Conservation (phyloP, 148 eudicot species). For the Vaccinium vitisidaea region DNA sequence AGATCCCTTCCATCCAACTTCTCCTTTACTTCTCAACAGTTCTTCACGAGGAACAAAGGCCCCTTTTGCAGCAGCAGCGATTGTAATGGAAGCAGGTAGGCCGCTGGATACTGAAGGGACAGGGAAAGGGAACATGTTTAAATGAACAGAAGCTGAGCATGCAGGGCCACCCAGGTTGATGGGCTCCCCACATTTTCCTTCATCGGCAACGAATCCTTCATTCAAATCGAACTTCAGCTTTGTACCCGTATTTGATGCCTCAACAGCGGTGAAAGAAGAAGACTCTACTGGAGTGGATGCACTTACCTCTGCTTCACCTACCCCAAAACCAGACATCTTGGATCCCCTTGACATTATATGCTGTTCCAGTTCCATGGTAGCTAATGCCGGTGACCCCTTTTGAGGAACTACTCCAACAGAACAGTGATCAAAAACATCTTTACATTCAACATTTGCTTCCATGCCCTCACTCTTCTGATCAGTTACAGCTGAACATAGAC, state of each 20-base stretch:
- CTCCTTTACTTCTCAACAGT: conserved; percentile 56
- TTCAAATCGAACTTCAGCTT: conserved; percentile 68
- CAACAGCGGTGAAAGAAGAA: conserved; percentile 25
- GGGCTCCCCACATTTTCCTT: conserved; percentile 55
- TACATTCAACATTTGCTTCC: conserved; percentile 24
- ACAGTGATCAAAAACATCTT: conserved; percentile 16
- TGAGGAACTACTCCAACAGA: conserved; percentile 9
- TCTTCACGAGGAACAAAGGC: conserved; percentile 72
- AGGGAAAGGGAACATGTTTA: conserved; percentile 35
- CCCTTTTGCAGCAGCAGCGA: conserved; percentile 76
- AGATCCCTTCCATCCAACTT: conserved; percentile 87
- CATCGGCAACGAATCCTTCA: conserved; percentile 61
- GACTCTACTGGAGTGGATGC: conserved; percentile 22
- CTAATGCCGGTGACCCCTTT: conserved; percentile 14
- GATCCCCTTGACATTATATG: conserved; percentile 25
- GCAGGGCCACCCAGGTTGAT: conserved; percentile 20
- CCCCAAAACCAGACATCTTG: conserved; percentile 28
- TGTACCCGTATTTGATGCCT: conserved; percentile 32
- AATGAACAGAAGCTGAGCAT: conserved; percentile 25
- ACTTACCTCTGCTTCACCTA: conserved; percentile 21
- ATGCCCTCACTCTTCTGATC: conserved; percentile 21
- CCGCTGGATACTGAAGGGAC: conserved; percentile 27
- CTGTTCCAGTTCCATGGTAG: conserved; percentile 18
- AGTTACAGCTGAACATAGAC: conserved; percentile 13
- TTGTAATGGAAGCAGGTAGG: conserved; percentile 49